phyloP scores from a whole-genome alignment of 2,329 filamentous ascomycete species.

The Pestalotiopsis sp. region DNA sequence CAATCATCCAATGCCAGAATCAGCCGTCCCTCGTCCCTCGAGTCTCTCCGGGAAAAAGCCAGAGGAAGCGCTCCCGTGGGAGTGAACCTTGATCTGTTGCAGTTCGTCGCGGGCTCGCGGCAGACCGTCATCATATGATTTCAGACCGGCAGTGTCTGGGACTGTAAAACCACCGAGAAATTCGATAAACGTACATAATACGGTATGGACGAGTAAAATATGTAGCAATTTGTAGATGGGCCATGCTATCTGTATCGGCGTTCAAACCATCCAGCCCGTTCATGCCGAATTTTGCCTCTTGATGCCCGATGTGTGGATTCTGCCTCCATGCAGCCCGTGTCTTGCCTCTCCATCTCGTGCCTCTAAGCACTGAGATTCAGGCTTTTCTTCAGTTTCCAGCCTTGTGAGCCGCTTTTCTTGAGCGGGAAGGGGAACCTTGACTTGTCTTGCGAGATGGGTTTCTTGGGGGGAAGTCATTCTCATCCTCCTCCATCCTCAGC shows the following conservation, averaged over 20 bases:
- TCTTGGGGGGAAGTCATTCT: neutral
- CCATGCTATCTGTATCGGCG: too few species aligned
- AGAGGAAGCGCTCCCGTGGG: neutral
- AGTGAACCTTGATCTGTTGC: neutral
- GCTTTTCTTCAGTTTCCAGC: neutral
- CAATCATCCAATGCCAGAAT: neutral
- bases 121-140: neutral
- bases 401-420: neutral
- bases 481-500: neutral
- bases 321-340: neutral
- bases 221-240: neutral
- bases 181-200: neutral
- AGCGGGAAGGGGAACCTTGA: neutral
- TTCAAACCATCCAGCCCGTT: neutral
- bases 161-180: neutral
- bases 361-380: neutral
- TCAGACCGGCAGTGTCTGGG: neutral
- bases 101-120: neutral
- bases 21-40: neutral
- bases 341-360: neutral
- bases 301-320: neutral
- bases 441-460: neutral
- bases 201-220: neutral
- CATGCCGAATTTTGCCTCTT: neutral
- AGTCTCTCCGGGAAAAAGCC: neutral